Conservation (phyloP, 331 rosid species). For the Prunus yedoensis region DNA sequence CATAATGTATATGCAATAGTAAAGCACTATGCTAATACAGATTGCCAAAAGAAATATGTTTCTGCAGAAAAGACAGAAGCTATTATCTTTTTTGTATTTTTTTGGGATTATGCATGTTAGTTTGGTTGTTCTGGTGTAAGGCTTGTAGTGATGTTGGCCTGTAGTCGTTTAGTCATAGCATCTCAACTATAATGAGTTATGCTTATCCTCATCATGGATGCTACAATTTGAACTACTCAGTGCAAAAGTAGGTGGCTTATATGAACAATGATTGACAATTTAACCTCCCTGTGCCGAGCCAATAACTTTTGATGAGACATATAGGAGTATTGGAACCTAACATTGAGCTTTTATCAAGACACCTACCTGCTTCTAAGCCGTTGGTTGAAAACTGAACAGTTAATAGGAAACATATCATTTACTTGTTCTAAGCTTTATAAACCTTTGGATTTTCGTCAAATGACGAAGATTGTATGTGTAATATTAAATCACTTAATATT, state of each 20-base stretch:
- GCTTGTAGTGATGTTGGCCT: neutral
- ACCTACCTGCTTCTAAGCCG: too few species aligned
- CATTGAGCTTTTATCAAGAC: too few species aligned
- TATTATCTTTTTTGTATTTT: neutral
- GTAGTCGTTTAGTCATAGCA: neutral
- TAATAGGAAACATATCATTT: too few species aligned
- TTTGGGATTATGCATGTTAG: neutral
- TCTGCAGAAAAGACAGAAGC: neutral
- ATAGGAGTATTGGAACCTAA: too few species aligned
- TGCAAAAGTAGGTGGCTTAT: neutral
- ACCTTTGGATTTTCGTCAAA: neutral
- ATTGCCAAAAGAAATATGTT: too few species aligned
- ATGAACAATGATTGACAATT: neutral
- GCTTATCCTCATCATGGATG: neutral
- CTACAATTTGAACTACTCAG: neutral
- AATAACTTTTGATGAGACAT: too few species aligned
- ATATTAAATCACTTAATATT: too few species aligned
- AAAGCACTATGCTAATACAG: neutral
- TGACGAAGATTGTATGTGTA: neutral
- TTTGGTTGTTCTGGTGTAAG: neutral
- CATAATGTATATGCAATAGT: neutral
- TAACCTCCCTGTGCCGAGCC: neutral
- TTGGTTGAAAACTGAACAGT: too few species aligned
- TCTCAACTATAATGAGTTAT: neutral
- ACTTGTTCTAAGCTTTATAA: neutral